Evolutionary conservation across 805 yeast genomes (phyloP), one percentile per base, ranked within the genome.

Genomic region (Candida sonorensis): DNA sequence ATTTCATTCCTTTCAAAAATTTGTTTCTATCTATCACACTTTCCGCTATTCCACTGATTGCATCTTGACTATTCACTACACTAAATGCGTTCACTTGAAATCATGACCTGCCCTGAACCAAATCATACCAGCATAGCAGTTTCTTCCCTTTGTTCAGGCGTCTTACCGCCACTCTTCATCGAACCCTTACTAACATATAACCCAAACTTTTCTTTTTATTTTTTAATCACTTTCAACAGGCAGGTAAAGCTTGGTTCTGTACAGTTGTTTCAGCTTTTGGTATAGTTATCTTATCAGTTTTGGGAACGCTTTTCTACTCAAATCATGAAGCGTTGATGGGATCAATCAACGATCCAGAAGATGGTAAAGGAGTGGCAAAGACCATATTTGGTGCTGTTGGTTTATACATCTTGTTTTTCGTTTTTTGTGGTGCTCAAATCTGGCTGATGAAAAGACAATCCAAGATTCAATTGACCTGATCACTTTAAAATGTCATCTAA

Each of bases 281-380:
- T 37, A 77, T 90, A 21, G 81, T 86, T 28, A 92, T 90, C 36
- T 72, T 90, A 29, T 71, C 94, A 9, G 82, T 84, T 35, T 74
- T 90, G 46, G 98, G 94, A 13, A 74, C 76, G 45, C 68, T 90
- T 42, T 90, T 92, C 66, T 67, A 81, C 46, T 65, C 64, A 22
- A 83, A 77, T 44, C 94, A 85, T 56, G 97, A 90, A 62, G 71
- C 94, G 14, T 80, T 90, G 82, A 79, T 87, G 64, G 98, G 98
- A 4, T 83, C 95, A 24, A 75, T 77, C 39, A 77, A 69, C 46
- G 95, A 88, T 53, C 98, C 98, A 10, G 84, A 74, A 45, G 92
- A 92, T 53, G 97, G 97, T 11, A 76, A 77, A 41, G 95, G 92
- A 19, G 97, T 90, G 24, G 95, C 97, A 18, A 74, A 74, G 44